These are phyloP conservation scores for Nitzschia sp. DNA, from an alignment of 108 stramenopile species.

Conservation along the genomic window DNA sequence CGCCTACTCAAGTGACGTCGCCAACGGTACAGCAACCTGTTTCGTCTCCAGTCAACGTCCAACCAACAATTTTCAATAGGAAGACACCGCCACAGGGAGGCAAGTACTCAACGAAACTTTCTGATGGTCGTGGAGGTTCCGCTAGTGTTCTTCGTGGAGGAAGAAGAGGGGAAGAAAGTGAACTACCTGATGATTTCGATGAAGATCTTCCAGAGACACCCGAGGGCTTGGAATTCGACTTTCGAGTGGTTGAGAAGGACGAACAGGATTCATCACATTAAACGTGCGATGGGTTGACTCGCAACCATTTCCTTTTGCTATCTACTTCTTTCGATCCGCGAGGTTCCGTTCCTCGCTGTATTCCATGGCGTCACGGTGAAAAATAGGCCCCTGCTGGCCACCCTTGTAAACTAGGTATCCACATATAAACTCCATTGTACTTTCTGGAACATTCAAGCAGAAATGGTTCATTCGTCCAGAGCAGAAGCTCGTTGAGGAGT, in stretches of 20 bases:
- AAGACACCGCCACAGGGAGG: slow-evolving; percentile 13
- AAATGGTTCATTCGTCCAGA: too few species aligned
- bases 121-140: slow-evolving; percentile 9
- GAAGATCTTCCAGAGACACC: background rate
- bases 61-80: background rate
- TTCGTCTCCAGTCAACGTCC: background rate
- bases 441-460: too few species aligned
- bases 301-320: background rate
- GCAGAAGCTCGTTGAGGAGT: too few species aligned
- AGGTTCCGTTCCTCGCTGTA: background rate
- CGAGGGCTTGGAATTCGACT: background rate
- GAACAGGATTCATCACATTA: background rate
- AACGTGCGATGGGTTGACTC: background rate
- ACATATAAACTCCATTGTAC: too few species aligned
- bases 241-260: background rate
- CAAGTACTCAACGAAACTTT: slow-evolving; percentile 15
- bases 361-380: background rate
- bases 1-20: background rate
- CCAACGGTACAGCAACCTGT: background rate
- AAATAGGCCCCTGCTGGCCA: background rate
- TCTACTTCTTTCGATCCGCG: background rate
- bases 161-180: slow-evolving; percentile 1
- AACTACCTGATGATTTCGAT: background rate
- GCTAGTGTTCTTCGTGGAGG: slow-evolving; percentile 4
- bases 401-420: background rate